Evolutionary conservation across 306 rosid genomes (phyloP).

Genomic region (Vigna hirtella): DNA sequence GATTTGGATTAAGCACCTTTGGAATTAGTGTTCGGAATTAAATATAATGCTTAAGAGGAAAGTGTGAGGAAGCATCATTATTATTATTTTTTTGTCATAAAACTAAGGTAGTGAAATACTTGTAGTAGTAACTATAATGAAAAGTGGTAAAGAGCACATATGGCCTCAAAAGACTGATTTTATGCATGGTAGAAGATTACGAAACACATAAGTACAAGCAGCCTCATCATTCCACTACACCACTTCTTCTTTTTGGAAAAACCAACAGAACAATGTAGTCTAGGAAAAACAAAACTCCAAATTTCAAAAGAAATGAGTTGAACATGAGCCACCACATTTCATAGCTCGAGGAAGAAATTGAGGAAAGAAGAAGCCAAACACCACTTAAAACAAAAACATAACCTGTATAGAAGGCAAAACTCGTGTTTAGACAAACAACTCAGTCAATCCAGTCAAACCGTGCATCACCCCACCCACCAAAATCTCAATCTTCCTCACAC

Average conservation of each 20-base stretch:
- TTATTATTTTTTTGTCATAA: constrained; percentile 46
- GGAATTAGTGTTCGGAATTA: constrained; percentile 39
- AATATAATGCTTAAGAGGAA: constrained; percentile 35
- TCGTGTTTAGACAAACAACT: constrained; percentile 32
- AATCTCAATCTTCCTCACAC: constrained; percentile 46
- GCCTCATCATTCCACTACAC: constrained; percentile 68
- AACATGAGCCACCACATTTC: constrained; percentile 67
- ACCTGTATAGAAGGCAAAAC: constrained; percentile 39
- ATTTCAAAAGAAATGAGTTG: constrained; percentile 71
- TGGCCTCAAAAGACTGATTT: constrained; percentile 84
- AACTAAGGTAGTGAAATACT: constrained; percentile 39
- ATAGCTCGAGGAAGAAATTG: constrained; percentile 92
- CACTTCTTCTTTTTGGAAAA: constrained; percentile 56
- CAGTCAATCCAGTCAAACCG: constrained; percentile 63
- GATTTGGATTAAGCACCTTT: constrained; percentile 41
- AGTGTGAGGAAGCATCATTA: constrained; percentile 53
- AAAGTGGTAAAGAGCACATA: constrained; percentile 31
- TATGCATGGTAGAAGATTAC: constrained; percentile 61
- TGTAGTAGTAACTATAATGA: background rate
- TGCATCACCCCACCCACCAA: constrained; percentile 51
- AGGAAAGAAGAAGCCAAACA: constrained; percentile 73
- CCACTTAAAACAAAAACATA: constrained; percentile 66
- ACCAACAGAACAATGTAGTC: constrained; percentile 54
- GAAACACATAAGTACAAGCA: constrained; percentile 61
- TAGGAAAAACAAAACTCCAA: constrained; percentile 73